phyloP scores from a whole-genome alignment of 2,329 filamentous ascomycete species.

The Alternaria arborescens region DNA sequence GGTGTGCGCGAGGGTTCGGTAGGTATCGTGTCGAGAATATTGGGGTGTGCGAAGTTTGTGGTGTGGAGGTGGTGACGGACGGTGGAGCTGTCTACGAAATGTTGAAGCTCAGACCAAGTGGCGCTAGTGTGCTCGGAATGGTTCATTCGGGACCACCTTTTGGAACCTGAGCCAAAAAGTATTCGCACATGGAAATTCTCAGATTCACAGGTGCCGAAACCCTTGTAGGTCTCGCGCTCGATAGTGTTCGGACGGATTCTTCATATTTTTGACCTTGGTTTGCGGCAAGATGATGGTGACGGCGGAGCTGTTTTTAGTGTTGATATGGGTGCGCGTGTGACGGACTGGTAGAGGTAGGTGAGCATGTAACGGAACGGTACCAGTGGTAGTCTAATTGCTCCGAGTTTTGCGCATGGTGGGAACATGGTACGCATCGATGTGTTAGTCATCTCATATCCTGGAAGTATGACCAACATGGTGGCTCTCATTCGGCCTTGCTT shows the following conservation, averaged over 20 bases:
- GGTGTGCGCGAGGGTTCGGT: not conserved
- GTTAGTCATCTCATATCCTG: not conserved
- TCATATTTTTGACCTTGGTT: not conserved
- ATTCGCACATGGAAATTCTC: not conserved
- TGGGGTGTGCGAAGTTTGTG: not conserved
- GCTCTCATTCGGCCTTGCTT: no score
- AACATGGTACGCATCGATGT: not conserved
- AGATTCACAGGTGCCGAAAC: not conserved
- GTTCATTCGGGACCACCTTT: not conserved
- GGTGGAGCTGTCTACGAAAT: conserved; percentile 14
- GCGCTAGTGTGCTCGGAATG: not conserved
- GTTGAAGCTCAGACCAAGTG: conserved; percentile 20
- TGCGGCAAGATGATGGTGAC: conserved; percentile 53
- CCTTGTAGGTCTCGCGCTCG: not conserved
- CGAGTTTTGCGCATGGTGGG: not conserved
- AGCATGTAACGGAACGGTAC: not conserved
- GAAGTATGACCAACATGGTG: not conserved
- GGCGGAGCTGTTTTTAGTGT: conserved; percentile 58
- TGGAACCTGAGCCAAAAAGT: not conserved
- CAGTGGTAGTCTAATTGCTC: not conserved
- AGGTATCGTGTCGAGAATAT: not conserved
- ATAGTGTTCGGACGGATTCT: not conserved
- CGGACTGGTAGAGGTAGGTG: not conserved
- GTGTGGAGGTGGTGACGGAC: conserved; percentile 4
- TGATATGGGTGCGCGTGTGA: conserved; percentile 45